A percentile compares a stretch with the other conserved stretches of the same genome.
These are phyloP conservation scores for Scedosporium boydii DNA, from an alignment of 2,329 filamentous ascomycete species.

Conservation along the genomic window DNA sequence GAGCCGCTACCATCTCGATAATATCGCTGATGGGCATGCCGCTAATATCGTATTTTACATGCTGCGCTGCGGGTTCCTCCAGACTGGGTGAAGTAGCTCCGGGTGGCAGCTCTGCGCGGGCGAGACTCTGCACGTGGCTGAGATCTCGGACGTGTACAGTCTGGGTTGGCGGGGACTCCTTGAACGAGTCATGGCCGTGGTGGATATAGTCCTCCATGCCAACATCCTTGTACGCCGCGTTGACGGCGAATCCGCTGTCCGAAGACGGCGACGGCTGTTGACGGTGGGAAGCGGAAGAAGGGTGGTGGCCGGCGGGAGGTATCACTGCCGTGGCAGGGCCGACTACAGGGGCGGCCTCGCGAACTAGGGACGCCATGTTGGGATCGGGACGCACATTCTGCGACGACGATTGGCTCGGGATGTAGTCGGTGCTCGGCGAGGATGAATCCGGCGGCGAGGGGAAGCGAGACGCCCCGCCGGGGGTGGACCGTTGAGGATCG, in stretches of 20 bases:
- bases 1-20: slow-evolving; percentile 96
- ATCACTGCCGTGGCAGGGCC: slow-evolving; percentile 6
- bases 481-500: slow-evolving; percentile 17
- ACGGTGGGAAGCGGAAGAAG: slow-evolving; percentile 11
- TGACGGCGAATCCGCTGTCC: slow-evolving; percentile 18
- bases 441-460: slow-evolving; percentile 47
- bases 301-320: slow-evolving; percentile 9
- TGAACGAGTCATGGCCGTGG: background rate
- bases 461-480: slow-evolving; percentile 35
- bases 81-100: slow-evolving; percentile 36
- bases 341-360: slow-evolving; percentile 6
- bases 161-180: slow-evolving; percentile 23
- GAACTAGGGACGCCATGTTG: slow-evolving; percentile 5
- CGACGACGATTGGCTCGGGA: slow-evolving; percentile 1
- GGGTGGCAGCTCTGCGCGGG: slow-evolving; percentile 63
- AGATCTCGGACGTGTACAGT: slow-evolving; percentile 79
- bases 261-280: slow-evolving; percentile 27
- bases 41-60: slow-evolving; percentile 82
- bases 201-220: slow-evolving; percentile 14
- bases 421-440: slow-evolving; percentile 12
- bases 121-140: slow-evolving; percentile 83
- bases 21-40: slow-evolving; percentile 95
- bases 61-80: slow-evolving; percentile 41
- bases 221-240: slow-evolving; percentile 7
- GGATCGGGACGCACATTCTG: background rate